These are phyloP conservation scores for Dalbergia cochinchinensis DNA, from an alignment of 306 rosid species.

Conservation along the genomic window DNA sequence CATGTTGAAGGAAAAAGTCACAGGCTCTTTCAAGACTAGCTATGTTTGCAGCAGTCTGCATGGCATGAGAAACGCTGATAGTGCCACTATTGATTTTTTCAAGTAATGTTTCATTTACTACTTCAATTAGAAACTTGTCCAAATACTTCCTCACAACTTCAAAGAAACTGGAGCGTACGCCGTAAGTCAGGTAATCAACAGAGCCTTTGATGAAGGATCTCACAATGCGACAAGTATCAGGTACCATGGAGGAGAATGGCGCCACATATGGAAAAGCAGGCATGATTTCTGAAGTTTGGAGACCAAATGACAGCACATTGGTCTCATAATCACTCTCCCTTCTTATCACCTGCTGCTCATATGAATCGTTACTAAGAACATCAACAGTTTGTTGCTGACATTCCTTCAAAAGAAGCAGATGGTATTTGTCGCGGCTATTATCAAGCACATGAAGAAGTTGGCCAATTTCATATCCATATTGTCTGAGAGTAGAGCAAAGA, in stretches of 20 bases:
- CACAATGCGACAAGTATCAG: conserved; percentile 78
- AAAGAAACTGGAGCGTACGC: conserved; percentile 54
- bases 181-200: conserved; percentile 82
- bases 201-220: conserved; percentile 87
- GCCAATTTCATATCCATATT: conserved; percentile 82
- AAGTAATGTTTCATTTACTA: conserved; percentile 73
- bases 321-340: conserved; percentile 80
- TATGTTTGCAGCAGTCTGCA: conserved; percentile 97
- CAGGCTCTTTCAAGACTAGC: conserved; percentile 91
- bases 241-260: conserved; percentile 90
- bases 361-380: conserved; percentile 70
- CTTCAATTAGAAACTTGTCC: conserved; percentile 78
- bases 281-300: conserved; percentile 79
- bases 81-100: conserved; percentile 61
- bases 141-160: conserved; percentile 75
- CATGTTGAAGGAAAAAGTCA: conserved; percentile 80
- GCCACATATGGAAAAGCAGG: conserved; percentile 95
- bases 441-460: conserved; percentile 76
- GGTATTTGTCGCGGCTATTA: conserved; percentile 70
- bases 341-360: conserved; percentile 89
- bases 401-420: conserved; percentile 78
- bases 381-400: conserved; percentile 64
- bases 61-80: conserved; percentile 83
- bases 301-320: conserved; percentile 70
- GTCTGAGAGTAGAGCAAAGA: conserved; percentile 74